A percentile compares a stretch with the other conserved stretches of the same genome.
phyloP scores from a whole-genome alignment of 164 flowering plant genomes.

The Tetrastigma voinierianum region DNA sequence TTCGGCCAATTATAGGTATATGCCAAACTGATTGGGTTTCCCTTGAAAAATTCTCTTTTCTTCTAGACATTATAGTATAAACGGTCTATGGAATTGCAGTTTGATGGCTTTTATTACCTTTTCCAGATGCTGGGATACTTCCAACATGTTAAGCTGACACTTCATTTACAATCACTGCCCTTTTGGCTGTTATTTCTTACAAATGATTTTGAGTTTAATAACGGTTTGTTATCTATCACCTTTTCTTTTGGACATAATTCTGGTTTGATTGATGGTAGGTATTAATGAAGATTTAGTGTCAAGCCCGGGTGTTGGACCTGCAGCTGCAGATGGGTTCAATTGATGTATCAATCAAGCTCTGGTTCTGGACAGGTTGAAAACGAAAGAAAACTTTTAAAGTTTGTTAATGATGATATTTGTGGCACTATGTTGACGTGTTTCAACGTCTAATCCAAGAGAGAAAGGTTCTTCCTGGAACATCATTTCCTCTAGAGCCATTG shows the following conservation, averaged over 20 bases:
- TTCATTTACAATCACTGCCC: conserved; percentile 72
- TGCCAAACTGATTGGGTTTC: not conserved
- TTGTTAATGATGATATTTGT: conserved; percentile 68
- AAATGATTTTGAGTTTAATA: not conserved
- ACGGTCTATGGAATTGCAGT: conserved; percentile 1
- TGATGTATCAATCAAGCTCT: conserved; percentile 16
- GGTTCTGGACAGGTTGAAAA: conserved; percentile 45
- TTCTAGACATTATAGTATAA: not conserved
- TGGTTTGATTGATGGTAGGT: conserved; percentile 42
- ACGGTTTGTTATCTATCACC: not conserved
- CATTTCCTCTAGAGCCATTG: conserved; percentile 47
- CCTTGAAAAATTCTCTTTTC: not conserved
- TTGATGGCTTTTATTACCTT: conserved; percentile 1
- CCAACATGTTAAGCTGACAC: conserved; percentile 70
- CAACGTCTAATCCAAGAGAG: conserved; percentile 74
- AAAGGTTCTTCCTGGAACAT: conserved; percentile 50
- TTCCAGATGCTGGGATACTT: conserved; percentile 96
- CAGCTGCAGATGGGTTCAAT: conserved; percentile 37
- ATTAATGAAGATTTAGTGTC: conserved; percentile 62
- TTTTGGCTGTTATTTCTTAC: conserved; percentile 87
- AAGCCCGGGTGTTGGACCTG: conserved; percentile 54
- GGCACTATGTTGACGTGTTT: conserved; percentile 70
- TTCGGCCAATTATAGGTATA: not conserved
- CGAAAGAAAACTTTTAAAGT: conserved; percentile 42
- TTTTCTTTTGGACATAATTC: not conserved